phyloP scores from a whole-genome alignment of 495 filamentous ascomycete species.

The Polyplosphaeria fusca region DNA sequence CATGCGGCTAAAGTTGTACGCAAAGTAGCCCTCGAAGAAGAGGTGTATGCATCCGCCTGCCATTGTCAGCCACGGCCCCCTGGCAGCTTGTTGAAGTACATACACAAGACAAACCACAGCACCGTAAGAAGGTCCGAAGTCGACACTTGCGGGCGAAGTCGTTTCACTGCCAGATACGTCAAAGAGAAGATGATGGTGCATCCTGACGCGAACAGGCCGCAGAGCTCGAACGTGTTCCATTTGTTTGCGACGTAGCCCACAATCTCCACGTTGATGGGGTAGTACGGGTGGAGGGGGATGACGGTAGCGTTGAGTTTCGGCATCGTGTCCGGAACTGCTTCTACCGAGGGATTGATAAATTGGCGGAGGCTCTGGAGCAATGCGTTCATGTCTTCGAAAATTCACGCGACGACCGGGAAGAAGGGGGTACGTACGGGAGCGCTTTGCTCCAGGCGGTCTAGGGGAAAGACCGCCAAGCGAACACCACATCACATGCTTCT shows the following conservation, averaged over 20 bases:
- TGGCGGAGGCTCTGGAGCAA: no score
- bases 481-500: no score
- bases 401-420: no score
- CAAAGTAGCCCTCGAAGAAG: conserved; percentile 84
- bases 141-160: conserved; percentile 43
- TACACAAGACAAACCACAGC: conserved; percentile 62
- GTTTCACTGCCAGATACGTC: conserved; percentile 47
- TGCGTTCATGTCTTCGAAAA: no score
- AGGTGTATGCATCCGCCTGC: conserved; percentile 66
- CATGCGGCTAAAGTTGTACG: conserved; percentile 62
- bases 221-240: conserved; percentile 47
- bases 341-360: no score
- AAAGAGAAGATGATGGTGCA: conserved; percentile 46
- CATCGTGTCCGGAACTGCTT: no score
- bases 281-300: conserved; percentile 76
- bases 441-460: no score
- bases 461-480: no score
- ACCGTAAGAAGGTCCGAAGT: conserved; percentile 53
- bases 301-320: no score
- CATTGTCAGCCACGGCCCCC: conserved; percentile 8
- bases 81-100: conserved; percentile 27
- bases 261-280: conserved; percentile 61
- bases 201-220: conserved; percentile 48
- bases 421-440: no score
- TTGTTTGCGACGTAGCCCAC: conserved; percentile 60